These are phyloP conservation scores for Allomyces arbusculus DNA, from an alignment of 192 early-diverging fungal genomes.

Conservation along the genomic window DNA sequence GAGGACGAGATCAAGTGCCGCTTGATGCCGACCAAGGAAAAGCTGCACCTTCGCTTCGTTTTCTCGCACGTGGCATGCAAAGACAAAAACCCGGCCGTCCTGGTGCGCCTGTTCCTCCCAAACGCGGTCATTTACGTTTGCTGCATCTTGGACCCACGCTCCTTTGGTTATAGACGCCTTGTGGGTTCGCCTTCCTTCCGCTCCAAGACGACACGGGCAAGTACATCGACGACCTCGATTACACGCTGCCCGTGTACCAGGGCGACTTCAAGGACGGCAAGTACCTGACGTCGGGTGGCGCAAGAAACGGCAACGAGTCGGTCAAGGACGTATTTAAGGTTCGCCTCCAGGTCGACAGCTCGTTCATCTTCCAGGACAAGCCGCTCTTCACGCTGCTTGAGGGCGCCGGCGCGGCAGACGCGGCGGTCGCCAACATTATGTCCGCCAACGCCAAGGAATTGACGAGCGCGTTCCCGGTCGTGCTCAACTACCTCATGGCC, in stretches of 20 bases:
- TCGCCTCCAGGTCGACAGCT: not conserved
- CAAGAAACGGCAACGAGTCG: not conserved
- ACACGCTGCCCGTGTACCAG: not conserved
- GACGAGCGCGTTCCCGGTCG: too few relatives aligned
- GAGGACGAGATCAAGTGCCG: not conserved
- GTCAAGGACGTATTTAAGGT: not conserved
- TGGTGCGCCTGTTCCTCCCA: not conserved
- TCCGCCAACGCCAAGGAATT: too few relatives aligned
- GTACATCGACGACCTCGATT: not conserved
- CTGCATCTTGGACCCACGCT: too few relatives aligned
- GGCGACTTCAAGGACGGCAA: not conserved
- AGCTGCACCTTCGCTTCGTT: not conserved
- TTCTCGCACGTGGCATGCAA: not conserved
- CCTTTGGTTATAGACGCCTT: not conserved
- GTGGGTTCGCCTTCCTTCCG: not conserved
- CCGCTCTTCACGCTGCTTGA: not conserved
- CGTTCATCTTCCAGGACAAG: not conserved
- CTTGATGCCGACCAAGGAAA: not conserved
- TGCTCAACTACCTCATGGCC: too few relatives aligned
- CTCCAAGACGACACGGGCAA: not conserved
- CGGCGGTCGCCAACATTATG: too few relatives aligned
- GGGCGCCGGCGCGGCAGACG: not conserved
- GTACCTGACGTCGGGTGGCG: not conserved
- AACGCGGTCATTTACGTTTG: too few relatives aligned
- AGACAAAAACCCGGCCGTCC: not conserved